Conservation (phyloP, 1,284 basidiomycete genomes). For the Thelephora terrestris region DNA sequence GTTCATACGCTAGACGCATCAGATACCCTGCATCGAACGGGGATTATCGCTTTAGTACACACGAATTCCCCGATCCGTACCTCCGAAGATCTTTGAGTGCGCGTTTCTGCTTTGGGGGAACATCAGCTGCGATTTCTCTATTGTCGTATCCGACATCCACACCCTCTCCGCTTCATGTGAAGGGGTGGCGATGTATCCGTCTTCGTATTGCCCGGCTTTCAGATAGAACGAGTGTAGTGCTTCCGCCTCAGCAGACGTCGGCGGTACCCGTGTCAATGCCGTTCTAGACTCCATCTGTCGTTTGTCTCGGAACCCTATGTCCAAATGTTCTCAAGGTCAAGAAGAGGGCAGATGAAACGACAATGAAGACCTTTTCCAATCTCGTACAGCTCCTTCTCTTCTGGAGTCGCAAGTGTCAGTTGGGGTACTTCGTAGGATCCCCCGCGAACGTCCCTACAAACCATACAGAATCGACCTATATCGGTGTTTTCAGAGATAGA, state of each 20-base stretch:
- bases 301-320: conserved; percentile 40
- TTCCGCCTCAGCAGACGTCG: conserved; percentile 55
- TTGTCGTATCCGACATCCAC: conserved; percentile 55
- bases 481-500: background rate
- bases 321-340: conserved; percentile 16
- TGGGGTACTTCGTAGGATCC: conserved; percentile 61
- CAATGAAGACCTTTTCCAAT: conserved; percentile 57
- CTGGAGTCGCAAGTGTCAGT: conserved; percentile 46
- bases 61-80: conserved; percentile 15
- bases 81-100: conserved; percentile 77
- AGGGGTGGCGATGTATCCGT: conserved; percentile 14
- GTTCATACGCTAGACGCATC: conserved; percentile 65
- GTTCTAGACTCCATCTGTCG: conserved; percentile 41
- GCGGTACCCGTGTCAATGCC: conserved; percentile 63
- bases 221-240: conserved; percentile 64
- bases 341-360: background rate
- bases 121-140: conserved; percentile 70
- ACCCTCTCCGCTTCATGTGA: conserved; percentile 31
- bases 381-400: conserved; percentile 51
- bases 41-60: background rate
- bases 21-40: conserved; percentile 31
- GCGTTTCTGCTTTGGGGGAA: conserved; percentile 72
- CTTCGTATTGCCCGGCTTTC: conserved; percentile 36
- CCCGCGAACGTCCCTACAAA: conserved; percentile 63
- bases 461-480: conserved; percentile 70